Conservation (phyloP, 768 basidiomycete genomes). For the Dictyophora rubrovolvata region DNA sequence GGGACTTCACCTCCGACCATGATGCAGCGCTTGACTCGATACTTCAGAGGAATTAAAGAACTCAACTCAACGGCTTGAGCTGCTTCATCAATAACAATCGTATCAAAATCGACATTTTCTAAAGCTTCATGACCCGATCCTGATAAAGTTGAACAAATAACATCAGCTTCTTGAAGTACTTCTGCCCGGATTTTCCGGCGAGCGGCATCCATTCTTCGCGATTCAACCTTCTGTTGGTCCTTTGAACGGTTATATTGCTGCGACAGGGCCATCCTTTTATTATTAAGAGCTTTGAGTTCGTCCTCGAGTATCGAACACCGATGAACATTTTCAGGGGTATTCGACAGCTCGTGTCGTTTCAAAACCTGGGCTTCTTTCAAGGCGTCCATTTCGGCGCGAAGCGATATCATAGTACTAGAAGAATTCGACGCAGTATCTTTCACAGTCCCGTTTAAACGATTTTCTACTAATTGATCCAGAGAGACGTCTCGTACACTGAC, state of each 20-base stretch:
- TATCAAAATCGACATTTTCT: slow-evolving; percentile 79
- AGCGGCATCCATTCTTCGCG: slow-evolving; percentile 72
- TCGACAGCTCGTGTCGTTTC: slow-evolving; percentile 52
- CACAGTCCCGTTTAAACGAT: slow-evolving; percentile 44
- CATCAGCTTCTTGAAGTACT: slow-evolving; percentile 80
- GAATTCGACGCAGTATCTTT: slow-evolving; percentile 36
- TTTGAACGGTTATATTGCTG: slow-evolving; percentile 66
- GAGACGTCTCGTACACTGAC: slow-evolving; percentile 75
- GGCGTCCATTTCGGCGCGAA: slow-evolving; percentile 60
- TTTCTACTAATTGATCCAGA: slow-evolving; percentile 77
- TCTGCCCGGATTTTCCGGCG: slow-evolving; percentile 63
- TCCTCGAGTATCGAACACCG: slow-evolving; percentile 49
- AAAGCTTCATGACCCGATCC: slow-evolving; percentile 87
- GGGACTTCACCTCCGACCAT: slow-evolving; percentile 72
- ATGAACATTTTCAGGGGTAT: slow-evolving; percentile 45
- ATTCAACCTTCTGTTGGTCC: slow-evolving; percentile 75
- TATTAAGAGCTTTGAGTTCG: slow-evolving; percentile 58
- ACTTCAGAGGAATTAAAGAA: slow-evolving; percentile 90
- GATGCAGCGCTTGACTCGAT: slow-evolving; percentile 69
- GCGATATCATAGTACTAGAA: slow-evolving; percentile 39
- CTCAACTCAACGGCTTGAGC: slow-evolving; percentile 95
- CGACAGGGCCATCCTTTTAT: slow-evolving; percentile 51
- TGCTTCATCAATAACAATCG: slow-evolving; percentile 96
- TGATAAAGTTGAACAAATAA: slow-evolving; percentile 89
- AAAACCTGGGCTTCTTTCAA: slow-evolving; percentile 49